Evolutionary conservation across 2,329 filamentous ascomycete species (phyloP), one percentile per base, ranked within the genome.

Genomic region (Rhexocercosporidium sp.): DNA sequence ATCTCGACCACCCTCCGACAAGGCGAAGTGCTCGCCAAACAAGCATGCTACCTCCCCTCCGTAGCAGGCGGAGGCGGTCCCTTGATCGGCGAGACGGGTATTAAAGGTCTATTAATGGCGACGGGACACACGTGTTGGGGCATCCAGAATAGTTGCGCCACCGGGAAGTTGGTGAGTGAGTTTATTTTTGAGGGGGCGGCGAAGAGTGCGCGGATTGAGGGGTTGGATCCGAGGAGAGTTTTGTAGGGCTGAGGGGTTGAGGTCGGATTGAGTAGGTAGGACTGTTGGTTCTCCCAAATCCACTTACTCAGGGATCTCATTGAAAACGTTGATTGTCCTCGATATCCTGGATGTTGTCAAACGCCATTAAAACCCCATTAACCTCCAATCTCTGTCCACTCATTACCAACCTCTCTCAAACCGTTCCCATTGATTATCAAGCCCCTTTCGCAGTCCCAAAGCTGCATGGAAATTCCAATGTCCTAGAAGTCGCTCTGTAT

Each of bases 81-180:
- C 5, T 79, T 98, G 59, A 86, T 98, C 27, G 96, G 96, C 0
- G 82, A 85, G 62, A 94, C 94, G 8, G 85, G 86, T 1, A 87
- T 90, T 0, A 86, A 88, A 7, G 94, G 94, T 0, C 75, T 98
- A 51, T 90, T 91, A 78, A 83, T 98, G 67, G 96, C 96, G 0
- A 86, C 93, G 0, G 96, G 96, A 0, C 96, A 99, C 82, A 97
- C 94, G 1, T 98, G 95, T 81, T 99, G 96, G 96, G 96, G 96
- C 0, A 97, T 99, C 25, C 95, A 98, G 81, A 98, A 99, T 81
- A 93, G 90, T 0, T 94, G 95, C 0, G 96, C 86, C 1, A 98
- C 95, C 8, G 92, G 92, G 3, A 92, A 90, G 79, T 78, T 95
- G 46, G 90, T 96, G 82, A 90, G 91, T 44, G 92, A 95, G 78